Percentiles rank a stretch among this genome's conserved stretches.
Conservation (phyloP, 176 grass and related monocot species). For the Tillandsia leiboldiana region DNA sequence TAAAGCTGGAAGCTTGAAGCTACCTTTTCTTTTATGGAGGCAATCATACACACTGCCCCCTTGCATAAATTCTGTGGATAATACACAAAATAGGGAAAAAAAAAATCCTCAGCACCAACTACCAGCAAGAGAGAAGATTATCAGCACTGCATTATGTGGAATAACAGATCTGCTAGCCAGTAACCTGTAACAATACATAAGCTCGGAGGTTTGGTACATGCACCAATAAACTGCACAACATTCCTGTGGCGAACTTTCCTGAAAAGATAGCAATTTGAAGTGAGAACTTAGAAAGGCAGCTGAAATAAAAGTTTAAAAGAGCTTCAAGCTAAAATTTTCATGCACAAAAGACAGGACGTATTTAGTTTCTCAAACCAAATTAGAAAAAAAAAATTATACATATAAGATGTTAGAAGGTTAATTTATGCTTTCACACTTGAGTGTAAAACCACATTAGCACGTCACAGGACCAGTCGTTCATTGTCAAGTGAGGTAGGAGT, state of each 20-base stretch:
- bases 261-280: conserved; percentile 2
- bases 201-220: conserved; percentile 30
- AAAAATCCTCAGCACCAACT: conserved; percentile 8
- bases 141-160: not conserved
- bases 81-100: conserved; percentile 4
- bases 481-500: no score
- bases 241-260: conserved; percentile 55
- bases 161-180: not conserved
- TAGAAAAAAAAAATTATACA: no score
- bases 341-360: not conserved
- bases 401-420: no score
- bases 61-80: conserved; percentile 33
- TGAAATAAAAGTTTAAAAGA: not conserved
- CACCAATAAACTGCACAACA: conserved; percentile 45
- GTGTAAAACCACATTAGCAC: no score
- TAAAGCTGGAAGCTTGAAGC: conserved; percentile 29
- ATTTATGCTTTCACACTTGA: no score
- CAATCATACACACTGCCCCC: conserved; percentile 42
- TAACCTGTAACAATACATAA: conserved; percentile 46
- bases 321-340: not conserved
- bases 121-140: not conserved
- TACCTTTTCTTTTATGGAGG: conserved; percentile 31
- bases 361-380: not conserved
- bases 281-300: not conserved
- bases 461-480: no score